These are phyloP conservation scores for Chlamydomonas reinhardtii DNA, from an alignment of 163 green algal species.

Conservation along the genomic window DNA sequence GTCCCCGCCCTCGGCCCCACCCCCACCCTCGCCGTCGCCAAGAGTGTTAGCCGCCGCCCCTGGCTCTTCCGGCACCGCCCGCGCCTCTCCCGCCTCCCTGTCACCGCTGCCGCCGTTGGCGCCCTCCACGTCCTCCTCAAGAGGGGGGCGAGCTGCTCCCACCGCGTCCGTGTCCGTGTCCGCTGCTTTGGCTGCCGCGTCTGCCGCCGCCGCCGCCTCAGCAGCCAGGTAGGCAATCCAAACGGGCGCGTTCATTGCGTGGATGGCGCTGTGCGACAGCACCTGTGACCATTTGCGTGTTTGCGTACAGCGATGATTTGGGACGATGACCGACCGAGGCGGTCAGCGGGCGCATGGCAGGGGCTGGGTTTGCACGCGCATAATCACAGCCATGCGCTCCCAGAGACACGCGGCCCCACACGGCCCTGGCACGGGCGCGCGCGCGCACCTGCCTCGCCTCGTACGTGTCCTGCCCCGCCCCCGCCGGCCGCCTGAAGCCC, in stretches of 20 bases:
- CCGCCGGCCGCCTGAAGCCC: not conserved
- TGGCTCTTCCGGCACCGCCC: not conserved
- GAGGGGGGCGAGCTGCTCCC: no score
- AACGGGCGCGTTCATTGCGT: not conserved
- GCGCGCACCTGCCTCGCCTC: not conserved
- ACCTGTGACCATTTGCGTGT: no score
- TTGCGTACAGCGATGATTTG: no score
- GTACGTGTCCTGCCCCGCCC: not conserved
- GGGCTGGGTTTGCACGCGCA: no score
- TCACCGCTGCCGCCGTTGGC: not conserved
- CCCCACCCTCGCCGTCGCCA: no score
- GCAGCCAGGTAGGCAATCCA: not conserved
- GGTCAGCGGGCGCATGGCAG: no score
- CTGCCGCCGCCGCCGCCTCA: not conserved
- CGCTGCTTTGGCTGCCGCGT: not conserved
- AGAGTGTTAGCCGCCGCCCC: not conserved
- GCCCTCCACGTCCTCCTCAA: not conserved
- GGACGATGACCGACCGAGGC: no score
- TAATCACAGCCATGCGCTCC: no score
- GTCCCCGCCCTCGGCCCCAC: no score
- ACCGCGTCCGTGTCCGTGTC: not conserved
- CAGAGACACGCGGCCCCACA: no score
- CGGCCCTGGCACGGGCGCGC: no score
- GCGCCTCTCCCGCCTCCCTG: not conserved
- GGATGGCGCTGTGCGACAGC: not conserved